Evolutionary conservation across 1,284 basidiomycete genomes (phyloP).

Genomic region (Puccinia hordei): DNA sequence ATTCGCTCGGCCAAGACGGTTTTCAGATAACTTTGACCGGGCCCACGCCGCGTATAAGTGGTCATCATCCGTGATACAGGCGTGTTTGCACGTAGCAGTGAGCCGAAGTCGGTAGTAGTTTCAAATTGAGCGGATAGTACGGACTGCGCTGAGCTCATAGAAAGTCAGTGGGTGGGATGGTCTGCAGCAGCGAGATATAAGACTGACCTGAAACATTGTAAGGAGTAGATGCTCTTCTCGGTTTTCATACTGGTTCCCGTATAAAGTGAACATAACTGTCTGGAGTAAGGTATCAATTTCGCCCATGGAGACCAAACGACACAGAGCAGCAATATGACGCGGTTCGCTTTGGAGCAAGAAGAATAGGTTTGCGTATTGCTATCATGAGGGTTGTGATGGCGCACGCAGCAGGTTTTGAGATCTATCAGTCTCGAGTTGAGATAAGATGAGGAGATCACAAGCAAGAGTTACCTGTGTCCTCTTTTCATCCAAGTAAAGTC

Average conservation of each 20-base stretch:
- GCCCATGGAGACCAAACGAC: conserved; percentile 90
- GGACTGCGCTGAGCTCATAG: conserved; percentile 65
- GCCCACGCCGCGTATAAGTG: conserved; percentile 95
- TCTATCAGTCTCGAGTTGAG: not conserved
- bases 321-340: conserved; percentile 90
- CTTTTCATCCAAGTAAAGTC: conserved; percentile 87
- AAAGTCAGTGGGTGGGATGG: not conserved
- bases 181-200: not conserved
- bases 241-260: conserved; percentile 99
- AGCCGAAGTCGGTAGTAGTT: conserved; percentile 95
- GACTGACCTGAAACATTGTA: conserved; percentile 83
- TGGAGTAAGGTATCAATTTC: conserved; percentile 99
- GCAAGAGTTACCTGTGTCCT: conserved; percentile 65
- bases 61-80: conserved; percentile 99
- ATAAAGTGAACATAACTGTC: conserved; percentile 99
- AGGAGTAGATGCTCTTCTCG: conserved; percentile 96
- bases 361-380: conserved; percentile 98
- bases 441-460: not conserved
- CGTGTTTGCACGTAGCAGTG: conserved; percentile 93
- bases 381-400: conserved; percentile 55
- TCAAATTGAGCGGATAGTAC: conserved; percentile 98
- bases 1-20: conserved; percentile 93
- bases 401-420: not conserved
- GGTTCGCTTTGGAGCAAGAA: conserved; percentile 98
- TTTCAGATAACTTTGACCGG: conserved; percentile 96